phyloP scores from a whole-genome alignment of 2,329 filamentous ascomycete species.

The Pseudogymnoascus sp. region DNA sequence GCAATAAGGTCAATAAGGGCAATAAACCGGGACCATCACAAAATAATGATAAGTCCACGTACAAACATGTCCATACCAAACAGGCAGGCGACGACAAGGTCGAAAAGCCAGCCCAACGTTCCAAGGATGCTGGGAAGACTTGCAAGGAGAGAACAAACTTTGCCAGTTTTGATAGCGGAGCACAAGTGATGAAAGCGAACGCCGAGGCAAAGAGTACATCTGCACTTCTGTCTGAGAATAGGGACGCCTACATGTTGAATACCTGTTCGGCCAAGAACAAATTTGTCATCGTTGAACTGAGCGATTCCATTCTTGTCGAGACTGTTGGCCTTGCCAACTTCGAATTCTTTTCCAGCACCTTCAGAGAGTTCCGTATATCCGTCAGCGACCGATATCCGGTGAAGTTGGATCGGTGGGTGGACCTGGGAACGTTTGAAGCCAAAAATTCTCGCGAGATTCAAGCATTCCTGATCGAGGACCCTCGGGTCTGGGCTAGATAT shows the following conservation, averaged over 20 bases:
- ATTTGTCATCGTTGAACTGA: conserved; percentile 89
- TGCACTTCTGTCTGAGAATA: conserved; percentile 87
- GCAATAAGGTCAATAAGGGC: conserved; percentile 9
- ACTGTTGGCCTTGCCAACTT: conserved; percentile 97
- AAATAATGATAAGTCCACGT: conserved; percentile 16
- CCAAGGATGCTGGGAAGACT: conserved; percentile 91
- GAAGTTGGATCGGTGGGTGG: conserved; percentile 85
- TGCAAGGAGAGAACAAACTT: conserved; percentile 98
- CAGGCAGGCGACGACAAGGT: conserved; percentile 10
- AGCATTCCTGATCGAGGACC: conserved; percentile 87
- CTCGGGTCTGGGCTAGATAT: conserved; percentile 92
- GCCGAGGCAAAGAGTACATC: conserved; percentile 79
- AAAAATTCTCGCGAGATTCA: conserved; percentile 90
- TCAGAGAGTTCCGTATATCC: conserved; percentile 81
- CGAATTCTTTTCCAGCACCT: conserved; percentile 97
- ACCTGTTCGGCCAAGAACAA: conserved; percentile 83
- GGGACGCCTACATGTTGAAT: conserved; percentile 96
- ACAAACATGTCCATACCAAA: conserved; percentile 12
- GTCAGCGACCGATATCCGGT: conserved; percentile 93
- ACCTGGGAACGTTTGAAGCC: conserved; percentile 81
- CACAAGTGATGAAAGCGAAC: conserved; percentile 86
- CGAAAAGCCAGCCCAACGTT: conserved; percentile 41
- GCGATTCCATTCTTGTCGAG: conserved; percentile 70
- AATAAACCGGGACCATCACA: conserved; percentile 18
- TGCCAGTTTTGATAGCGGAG: conserved; percentile 93